phyloP scores from a whole-genome alignment of 2,329 filamentous ascomycete genomes.

The Fusarium hainanense region DNA sequence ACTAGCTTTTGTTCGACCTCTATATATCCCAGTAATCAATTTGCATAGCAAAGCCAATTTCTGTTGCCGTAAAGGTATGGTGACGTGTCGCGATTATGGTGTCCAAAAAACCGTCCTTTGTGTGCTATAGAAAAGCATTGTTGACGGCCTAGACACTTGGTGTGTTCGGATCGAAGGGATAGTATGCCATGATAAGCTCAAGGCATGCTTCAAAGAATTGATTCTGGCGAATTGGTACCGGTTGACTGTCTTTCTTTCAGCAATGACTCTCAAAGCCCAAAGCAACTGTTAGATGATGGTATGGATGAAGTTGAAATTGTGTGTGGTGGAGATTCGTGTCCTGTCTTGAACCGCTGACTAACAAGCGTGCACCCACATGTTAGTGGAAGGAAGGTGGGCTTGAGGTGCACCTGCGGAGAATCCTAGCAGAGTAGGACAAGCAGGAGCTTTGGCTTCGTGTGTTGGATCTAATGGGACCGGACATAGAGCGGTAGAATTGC shows the following conservation, averaged over 20 bases:
- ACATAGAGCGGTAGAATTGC: conserved; percentile 28
- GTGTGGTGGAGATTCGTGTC: conserved; percentile 24
- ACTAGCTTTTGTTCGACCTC: neutral
- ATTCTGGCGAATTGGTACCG: too few relatives aligned
- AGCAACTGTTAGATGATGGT: conserved; percentile 11
- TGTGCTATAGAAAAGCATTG: neutral
- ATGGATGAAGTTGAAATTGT: conserved; percentile 34
- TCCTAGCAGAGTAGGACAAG: conserved; percentile 15
- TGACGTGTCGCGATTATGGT: neutral
- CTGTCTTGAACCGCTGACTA: conserved; percentile 31
- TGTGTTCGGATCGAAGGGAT: neutral
- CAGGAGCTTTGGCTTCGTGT: neutral
- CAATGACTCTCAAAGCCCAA: neutral
- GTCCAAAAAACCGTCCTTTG: neutral
- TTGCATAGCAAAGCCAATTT: neutral
- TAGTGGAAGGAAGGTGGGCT: conserved; percentile 9
- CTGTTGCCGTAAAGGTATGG: neutral
- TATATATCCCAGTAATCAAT: neutral
- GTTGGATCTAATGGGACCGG: conserved; percentile 4
- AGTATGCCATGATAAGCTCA: too few relatives aligned
- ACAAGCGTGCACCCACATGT: conserved; percentile 19
- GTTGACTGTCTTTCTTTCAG: neutral
- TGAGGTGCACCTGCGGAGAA: conserved; percentile 31
- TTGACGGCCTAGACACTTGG: neutral
- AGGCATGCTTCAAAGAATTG: too few relatives aligned